Percentiles rank a stretch among this genome's conserved stretches.
Evolutionary conservation across 345 rosid genomes (phyloP).

Genomic region (Euphorbia pulcherrima): DNA sequence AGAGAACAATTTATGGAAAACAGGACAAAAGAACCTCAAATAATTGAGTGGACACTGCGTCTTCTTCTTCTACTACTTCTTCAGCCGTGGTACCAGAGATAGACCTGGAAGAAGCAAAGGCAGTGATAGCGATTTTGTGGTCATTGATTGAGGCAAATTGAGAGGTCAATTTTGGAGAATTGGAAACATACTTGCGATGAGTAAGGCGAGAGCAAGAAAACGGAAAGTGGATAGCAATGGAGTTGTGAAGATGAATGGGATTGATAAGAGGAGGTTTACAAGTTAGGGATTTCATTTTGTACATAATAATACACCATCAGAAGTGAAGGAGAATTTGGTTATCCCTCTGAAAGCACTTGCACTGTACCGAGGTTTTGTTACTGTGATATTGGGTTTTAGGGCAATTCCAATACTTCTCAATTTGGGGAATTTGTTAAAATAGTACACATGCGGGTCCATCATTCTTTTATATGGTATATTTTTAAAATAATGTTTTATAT

Average conservation of each 20-base stretch:
- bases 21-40: slow-evolving; percentile 44
- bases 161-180: slow-evolving; percentile 21
- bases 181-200: slow-evolving; percentile 14
- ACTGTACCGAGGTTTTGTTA: background rate
- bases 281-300: slow-evolving; percentile 41
- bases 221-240: slow-evolving; percentile 24
- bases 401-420: too few relatives aligned
- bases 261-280: slow-evolving; percentile 35
- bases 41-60: slow-evolving; percentile 46
- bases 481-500: too few relatives aligned
- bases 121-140: slow-evolving; percentile 14
- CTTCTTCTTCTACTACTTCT: slow-evolving; percentile 41
- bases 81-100: slow-evolving; percentile 26
- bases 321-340: background rate
- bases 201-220: slow-evolving; percentile 18
- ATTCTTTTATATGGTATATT: too few relatives aligned
- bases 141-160: slow-evolving; percentile 15
- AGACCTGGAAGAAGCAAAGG: slow-evolving; percentile 35
- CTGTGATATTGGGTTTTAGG: background rate
- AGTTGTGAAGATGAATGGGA: slow-evolving; percentile 30
- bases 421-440: too few relatives aligned
- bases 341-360: too few relatives aligned
- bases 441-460: too few relatives aligned
- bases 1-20: background rate
- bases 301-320: background rate